Base-by-base conservation (phyloP, 2,329 filamentous ascomycete genomes). In the Sclerotinia subarctica region DNA sequence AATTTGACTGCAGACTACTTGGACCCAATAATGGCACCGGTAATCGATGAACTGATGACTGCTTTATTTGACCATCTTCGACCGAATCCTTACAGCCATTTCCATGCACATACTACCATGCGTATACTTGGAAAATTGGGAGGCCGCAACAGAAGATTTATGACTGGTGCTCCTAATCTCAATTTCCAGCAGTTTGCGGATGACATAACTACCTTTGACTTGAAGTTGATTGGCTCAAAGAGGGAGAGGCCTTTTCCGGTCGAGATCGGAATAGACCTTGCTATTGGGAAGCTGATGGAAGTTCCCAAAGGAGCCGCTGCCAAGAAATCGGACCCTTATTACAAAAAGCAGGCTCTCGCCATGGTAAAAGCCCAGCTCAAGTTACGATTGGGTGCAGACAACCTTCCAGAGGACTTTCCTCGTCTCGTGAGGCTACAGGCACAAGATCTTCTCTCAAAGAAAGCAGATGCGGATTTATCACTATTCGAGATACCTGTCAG, bases 1-100 rank as follows among this genome's bases (percentile, higher is more conserved):
- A 99, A 99, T 74, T 85, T 99, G 0, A 99, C 96, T 0, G 94
- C 95, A 0, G 95, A 99, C 76, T 99, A 99, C 76, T 82, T 99
- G 19, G 95, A 99, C 74, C 96, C 95, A 0, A 98, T 99, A 75
- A 99, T 99, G 94, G 93, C 94, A 2, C 96, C 95, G 0, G 96
- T 98, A 35, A 98, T 99, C 78, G 94, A 99, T 74, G 95, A 99
- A 77, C 83, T 99, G 56, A 99, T 99, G 95, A 95, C 93, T 58
- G 94, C 94, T 1, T 84, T 99, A 1, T 99, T 96, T 84, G 94
- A 97, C 71, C 96, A 99, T 78, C 84, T 99, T 53, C 91, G 91
- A 74, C 96, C 95, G 10, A 90, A 94, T 71, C 95, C 95, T 0
- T 97, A 99, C 78, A 97, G 91, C 74, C 96, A 99, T 78, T 97